Conservation (phyloP, 192 early-diverging fungal species). For the Linderina pennispora region DNA sequence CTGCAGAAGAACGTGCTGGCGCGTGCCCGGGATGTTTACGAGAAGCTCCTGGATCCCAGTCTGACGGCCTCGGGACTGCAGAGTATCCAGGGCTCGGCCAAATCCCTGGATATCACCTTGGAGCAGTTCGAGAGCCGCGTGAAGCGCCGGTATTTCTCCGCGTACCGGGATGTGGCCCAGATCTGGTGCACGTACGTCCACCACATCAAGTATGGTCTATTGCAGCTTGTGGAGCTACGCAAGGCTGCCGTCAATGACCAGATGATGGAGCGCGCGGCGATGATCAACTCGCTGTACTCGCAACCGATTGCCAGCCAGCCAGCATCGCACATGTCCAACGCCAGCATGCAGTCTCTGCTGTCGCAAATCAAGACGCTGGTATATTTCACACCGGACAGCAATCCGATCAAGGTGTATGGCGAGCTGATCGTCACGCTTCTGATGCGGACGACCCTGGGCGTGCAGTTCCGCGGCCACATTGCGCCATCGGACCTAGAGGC, state of each 20-base stretch:
- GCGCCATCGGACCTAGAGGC: constrained; percentile 17
- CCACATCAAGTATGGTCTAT: constrained; percentile 10
- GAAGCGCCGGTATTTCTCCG: constrained; percentile 16
- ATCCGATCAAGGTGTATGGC: constrained; percentile 21
- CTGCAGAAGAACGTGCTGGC: constrained; percentile 10
- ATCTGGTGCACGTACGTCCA: constrained; percentile 27
- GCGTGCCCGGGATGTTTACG: constrained; percentile 7
- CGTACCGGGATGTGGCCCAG: constrained; percentile 41
- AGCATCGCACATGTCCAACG: background rate
- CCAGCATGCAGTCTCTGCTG: constrained; percentile 2
- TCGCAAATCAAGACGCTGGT: constrained; percentile 26
- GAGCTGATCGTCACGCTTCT: constrained; percentile 19
- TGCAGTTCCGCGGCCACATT: constrained; percentile 29
- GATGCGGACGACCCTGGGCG: constrained; percentile 9
- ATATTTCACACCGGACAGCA: constrained; percentile 9
- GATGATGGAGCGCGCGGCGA: constrained; percentile 3
- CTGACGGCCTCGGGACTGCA: background rate
- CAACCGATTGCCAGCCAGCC: constrained; percentile 18
- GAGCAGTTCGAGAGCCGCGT: constrained; percentile 32
- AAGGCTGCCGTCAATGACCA: background rate
- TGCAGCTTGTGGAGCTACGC: constrained; percentile 18
- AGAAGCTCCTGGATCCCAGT: background rate
- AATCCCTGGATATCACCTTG: constrained; percentile 22
- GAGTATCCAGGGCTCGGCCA: background rate
- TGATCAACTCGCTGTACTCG: constrained; percentile 9